phyloP scores from a whole-genome alignment of 768 basidiomycete genomes.

The Tylopilus rubrobrunneus region DNA sequence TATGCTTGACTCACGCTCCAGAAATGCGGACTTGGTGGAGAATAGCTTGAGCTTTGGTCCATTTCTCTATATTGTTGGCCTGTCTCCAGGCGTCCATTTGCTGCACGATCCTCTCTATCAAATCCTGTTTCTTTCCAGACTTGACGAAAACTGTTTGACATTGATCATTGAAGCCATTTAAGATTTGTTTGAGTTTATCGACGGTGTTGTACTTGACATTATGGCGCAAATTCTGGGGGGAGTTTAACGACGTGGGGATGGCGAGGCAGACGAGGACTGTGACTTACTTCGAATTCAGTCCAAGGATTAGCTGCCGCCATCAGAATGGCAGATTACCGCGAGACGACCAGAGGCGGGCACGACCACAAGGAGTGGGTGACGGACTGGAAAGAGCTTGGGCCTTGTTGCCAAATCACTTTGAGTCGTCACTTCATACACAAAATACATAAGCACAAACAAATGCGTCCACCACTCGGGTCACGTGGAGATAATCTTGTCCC shows the following conservation, averaged over 20 bases:
- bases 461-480: constrained; percentile 11
- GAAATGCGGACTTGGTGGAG: constrained; percentile 60
- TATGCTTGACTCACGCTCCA: constrained; percentile 57
- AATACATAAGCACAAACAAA: constrained; percentile 35
- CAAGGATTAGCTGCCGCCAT: constrained; percentile 66
- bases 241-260: constrained; percentile 13
- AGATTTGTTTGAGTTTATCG: constrained; percentile 79
- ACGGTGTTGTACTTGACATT: constrained; percentile 76
- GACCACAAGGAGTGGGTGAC: constrained; percentile 10
- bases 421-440: constrained; percentile 13
- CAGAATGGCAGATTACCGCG: constrained; percentile 13
- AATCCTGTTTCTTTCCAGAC: constrained; percentile 83
- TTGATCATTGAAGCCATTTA: constrained; percentile 74
- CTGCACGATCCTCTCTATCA: constrained; percentile 69
- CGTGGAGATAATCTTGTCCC: constrained; percentile 24
- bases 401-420: constrained; percentile 15
- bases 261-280: not conserved
- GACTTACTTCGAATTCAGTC: constrained; percentile 70
- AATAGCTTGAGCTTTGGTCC: constrained; percentile 65
- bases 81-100: constrained; percentile 60
- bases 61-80: constrained; percentile 56
- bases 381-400: constrained; percentile 3
- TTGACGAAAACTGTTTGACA: constrained; percentile 65
- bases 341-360: constrained; percentile 4
- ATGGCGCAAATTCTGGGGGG: constrained; percentile 60